phyloP scores from a whole-genome alignment of 2,329 filamentous ascomycete genomes.

The Calonectria hongkongensis region DNA sequence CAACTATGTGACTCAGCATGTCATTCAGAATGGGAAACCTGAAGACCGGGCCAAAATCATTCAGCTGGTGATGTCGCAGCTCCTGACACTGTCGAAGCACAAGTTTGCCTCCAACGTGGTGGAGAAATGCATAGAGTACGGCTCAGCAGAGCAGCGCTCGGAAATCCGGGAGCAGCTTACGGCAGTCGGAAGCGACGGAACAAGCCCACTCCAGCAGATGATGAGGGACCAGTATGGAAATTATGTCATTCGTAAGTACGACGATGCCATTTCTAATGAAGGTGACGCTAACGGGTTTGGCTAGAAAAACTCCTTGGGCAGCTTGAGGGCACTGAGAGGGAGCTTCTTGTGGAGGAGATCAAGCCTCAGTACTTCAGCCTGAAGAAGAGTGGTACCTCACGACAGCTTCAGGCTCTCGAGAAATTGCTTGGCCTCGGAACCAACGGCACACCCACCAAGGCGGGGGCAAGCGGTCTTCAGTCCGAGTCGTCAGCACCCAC shows the following conservation, averaged over 20 bases:
- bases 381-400: slow-evolving; percentile 79
- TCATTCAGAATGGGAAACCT: slow-evolving; percentile 85
- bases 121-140: slow-evolving; percentile 89
- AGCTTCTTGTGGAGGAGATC: slow-evolving; percentile 77
- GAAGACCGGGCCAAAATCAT: slow-evolving; percentile 86
- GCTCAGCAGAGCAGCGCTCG: slow-evolving; percentile 80
- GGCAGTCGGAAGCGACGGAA: slow-evolving; percentile 76
- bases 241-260: slow-evolving; percentile 92
- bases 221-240: slow-evolving; percentile 96
- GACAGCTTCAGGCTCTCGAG: slow-evolving; percentile 70
- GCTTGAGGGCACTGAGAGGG: slow-evolving; percentile 76
- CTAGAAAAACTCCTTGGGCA: slow-evolving; percentile 86
- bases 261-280: not conserved
- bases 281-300: slow-evolving; percentile 41
- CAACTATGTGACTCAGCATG: slow-evolving; percentile 97
- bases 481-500: slow-evolving; percentile 76
- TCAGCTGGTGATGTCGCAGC: slow-evolving; percentile 80
- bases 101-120: slow-evolving; percentile 99
- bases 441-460: slow-evolving; percentile 50
- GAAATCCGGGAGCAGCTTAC: slow-evolving; percentile 80
- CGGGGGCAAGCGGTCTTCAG: slow-evolving; percentile 59
- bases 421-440: slow-evolving; percentile 56
- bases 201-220: slow-evolving; percentile 82
- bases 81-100: slow-evolving; percentile 89
- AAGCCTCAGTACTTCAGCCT: slow-evolving; percentile 76